Base-by-base conservation (phyloP, 345 rosid species). In the Dovyalis caffra region DNA sequence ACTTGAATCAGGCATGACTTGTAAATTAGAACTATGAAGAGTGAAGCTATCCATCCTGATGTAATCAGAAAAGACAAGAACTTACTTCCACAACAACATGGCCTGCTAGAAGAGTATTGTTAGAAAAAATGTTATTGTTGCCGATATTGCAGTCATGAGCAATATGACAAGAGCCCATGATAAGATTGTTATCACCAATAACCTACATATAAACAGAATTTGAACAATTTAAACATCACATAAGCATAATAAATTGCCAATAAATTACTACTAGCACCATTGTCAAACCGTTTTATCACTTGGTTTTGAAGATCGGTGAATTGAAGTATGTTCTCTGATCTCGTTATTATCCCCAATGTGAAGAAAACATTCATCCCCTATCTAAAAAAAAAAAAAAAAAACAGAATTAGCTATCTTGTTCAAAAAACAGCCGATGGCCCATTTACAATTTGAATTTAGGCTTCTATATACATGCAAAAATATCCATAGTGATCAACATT, bases 161-260 rank as follows among this genome's bases (percentile, higher is more conserved):
- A 77, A 95, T 85, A 80, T 92, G 99, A 79, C 99, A 90, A 49
- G 99, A 90, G 4, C 98, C 99, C 99, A 95, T 95, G 77, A 95
- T 84, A 70, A 95, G 92, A 83, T 95, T 95, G 84, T 86, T 88
- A 77, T 89, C 79, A 64, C 98, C 98, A 77, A 95, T 87, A 23
- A 91, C 95, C 99, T 95, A 78, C 76, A 77, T 2, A 72, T 4
- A 47, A 6, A 47, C 33, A 77, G 74, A 77, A 60, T n/a, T 70
- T 21, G 47, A 70, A 64, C 68, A 63, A 51, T 49, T 32, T 35
- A 45, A 66, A 74, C 38, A 33, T 37, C 16, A 23, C 26, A 49
- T 45, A 56, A 45, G 25, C 18, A 58, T n/a, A 33, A 6, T 26
- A 15, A 49, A 65, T 51, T 35, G 38, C 38, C 20, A 56, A n/a